phyloP scores from a whole-genome alignment of 1,139 yeast genomes.

The Zygotorulaspora mrakii region DNA sequence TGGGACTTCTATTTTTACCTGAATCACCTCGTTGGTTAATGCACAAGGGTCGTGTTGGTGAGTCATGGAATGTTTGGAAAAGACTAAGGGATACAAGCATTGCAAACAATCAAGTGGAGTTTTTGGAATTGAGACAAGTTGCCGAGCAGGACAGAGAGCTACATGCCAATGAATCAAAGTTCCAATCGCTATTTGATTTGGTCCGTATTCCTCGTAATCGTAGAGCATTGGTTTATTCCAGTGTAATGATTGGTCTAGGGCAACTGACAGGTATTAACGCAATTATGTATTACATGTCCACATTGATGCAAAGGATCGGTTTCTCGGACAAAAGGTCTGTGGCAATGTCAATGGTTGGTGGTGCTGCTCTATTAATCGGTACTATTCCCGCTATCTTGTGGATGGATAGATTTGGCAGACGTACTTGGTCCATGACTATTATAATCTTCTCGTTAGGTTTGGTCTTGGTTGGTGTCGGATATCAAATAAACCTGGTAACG shows the following conservation, averaged over 20 bases:
- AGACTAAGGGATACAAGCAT: constrained; percentile 46
- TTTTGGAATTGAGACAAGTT: constrained; percentile 14
- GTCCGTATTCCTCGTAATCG: constrained; percentile 53
- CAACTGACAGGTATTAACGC: constrained; percentile 57
- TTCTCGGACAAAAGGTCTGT: constrained; percentile 45
- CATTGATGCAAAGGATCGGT: constrained; percentile 48
- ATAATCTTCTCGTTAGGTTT: constrained; percentile 56
- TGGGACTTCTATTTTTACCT: constrained; percentile 48
- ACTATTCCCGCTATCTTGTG: constrained; percentile 58
- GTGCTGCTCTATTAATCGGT: constrained; percentile 56
- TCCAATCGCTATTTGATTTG: constrained; percentile 46
- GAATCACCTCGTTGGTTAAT: constrained; percentile 54
- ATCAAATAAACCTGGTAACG: constrained; percentile 40
- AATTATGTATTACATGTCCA: constrained; percentile 54
- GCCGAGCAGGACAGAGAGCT: constrained; percentile 23
- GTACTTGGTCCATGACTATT: constrained; percentile 36
- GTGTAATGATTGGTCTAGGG: constrained; percentile 54
- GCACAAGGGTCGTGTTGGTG: constrained; percentile 48
- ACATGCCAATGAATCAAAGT: constrained; percentile 33
- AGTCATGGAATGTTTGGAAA: constrained; percentile 55
- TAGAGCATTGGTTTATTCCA: constrained; percentile 54
- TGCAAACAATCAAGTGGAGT: constrained; percentile 20
- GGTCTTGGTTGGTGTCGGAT: constrained; percentile 54
- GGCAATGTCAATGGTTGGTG: constrained; percentile 59
- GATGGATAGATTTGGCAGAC: constrained; percentile 60